A percentile compares a stretch with the other conserved stretches of the same genome.
phyloP scores from a whole-genome alignment of 306 rosid species.

The Castanospermum australe region DNA sequence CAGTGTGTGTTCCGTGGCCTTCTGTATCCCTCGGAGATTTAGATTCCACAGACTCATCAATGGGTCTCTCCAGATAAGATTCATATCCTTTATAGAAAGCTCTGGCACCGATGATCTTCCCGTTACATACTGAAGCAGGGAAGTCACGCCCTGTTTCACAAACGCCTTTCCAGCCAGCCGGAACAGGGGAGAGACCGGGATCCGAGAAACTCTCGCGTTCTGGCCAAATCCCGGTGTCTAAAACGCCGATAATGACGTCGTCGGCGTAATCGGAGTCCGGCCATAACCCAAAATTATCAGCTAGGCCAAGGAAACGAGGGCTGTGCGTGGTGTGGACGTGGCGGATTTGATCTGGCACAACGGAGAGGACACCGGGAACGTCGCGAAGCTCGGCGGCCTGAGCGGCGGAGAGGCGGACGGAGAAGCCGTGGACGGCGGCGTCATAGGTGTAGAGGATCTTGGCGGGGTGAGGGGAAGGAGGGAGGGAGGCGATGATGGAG shows the following conservation, averaged over 20 bases:
- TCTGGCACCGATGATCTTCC: slow-evolving; percentile 74
- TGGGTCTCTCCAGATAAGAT: slow-evolving; percentile 38
- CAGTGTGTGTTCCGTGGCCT: slow-evolving; percentile 86
- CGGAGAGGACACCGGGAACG: slow-evolving; percentile 46
- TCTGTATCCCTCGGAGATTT: slow-evolving; percentile 69
- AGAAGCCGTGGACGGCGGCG: slow-evolving; percentile 64
- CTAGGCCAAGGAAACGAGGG: slow-evolving; percentile 63
- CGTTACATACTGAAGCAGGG: slow-evolving; percentile 57
- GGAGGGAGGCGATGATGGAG: slow-evolving; percentile 70
- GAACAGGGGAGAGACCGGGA: slow-evolving; percentile 38
- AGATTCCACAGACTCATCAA: slow-evolving; percentile 55
- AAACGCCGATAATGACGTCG: slow-evolving; percentile 67
- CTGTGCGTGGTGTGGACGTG: slow-evolving; percentile 81
- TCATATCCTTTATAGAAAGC: slow-evolving; percentile 64
- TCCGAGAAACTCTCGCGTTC: slow-evolving; percentile 66
- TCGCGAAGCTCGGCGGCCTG: slow-evolving; percentile 50
- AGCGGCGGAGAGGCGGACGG: slow-evolving; percentile 50
- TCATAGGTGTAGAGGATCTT: slow-evolving; percentile 69
- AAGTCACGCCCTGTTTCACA: slow-evolving; percentile 48
- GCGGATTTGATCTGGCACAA: slow-evolving; percentile 67
- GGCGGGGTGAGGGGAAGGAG: slow-evolving; percentile 54
- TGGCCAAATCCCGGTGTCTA: slow-evolving; percentile 92
- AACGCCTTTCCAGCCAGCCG: slow-evolving; percentile 60
- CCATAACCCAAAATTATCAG: slow-evolving; percentile 63
- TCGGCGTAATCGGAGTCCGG: slow-evolving; percentile 53